Base-by-base conservation (phyloP, 352 stramenopile genomes). In the Elongisporangium undulatum region DNA sequence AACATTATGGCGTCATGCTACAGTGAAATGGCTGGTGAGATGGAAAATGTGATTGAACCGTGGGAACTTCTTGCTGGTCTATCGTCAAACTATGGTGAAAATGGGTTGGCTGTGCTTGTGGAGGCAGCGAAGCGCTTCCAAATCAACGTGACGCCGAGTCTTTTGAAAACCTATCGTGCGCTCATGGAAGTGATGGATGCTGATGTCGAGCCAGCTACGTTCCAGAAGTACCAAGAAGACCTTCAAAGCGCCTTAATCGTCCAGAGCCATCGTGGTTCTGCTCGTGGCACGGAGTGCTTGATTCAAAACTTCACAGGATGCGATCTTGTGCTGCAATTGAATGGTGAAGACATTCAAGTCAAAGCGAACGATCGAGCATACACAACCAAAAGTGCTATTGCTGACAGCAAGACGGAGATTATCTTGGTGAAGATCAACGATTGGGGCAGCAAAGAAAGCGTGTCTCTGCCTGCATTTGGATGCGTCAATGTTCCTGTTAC, bases 141-240 rank as follows among this genome's bases (percentile, higher is more conserved):
- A 56, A 80, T 92, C 55, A 92, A 92, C 58, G 68, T 92, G 34
- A 88, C 82, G 12, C 79, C 82, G 4, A 81, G 76, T 38, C 64
- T 92, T 17, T 24, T 95, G 51, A 89, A 92, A 49, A 89, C 77
- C 13, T 90, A 93, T 29, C 79, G 79, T 52, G 77, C 80, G 13
- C 49, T 95, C 49, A 91, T 90, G 66, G 86, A 95, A 21, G 79
- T 90, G 0, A 59, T 92, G 41, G 82, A 87, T 16, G 79, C 77
- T 16, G 80, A 89, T 53, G 79, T 77, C 3, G 73, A 87, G 48
- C 58, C 81, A 50, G 79, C 81, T 65, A 71, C 75, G 54, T 20
- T 88, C 17, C 75, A 85, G 49, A 83, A 89, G 56, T 76, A 90
- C 61, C 78, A 89, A 45, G 81, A 90, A 55, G 74, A 71, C 20